Percentiles rank a stretch among this genome's conserved stretches.
phyloP scores from a whole-genome alignment of 2,329 filamentous ascomycete genomes.

The Trematosphaeria pertusa region DNA sequence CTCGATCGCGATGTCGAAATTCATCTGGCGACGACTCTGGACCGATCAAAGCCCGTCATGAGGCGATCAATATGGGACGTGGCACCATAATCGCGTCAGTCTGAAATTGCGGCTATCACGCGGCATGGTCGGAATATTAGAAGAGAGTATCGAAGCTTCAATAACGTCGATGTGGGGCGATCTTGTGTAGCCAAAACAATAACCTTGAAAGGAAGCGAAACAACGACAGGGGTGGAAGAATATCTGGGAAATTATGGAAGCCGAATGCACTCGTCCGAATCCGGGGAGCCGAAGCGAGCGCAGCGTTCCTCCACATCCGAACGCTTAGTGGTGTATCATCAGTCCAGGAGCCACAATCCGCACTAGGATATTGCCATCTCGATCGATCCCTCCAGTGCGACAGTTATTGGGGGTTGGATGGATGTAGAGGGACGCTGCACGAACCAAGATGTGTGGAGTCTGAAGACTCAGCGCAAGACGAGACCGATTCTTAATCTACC shows the following conservation, averaged over 20 bases:
- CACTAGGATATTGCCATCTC: too few species aligned
- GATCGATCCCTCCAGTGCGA: too few species aligned
- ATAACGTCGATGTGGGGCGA: conserved; percentile 1
- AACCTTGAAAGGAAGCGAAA: neutral
- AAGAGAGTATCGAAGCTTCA: conserved; percentile 6
- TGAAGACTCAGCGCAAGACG: too few species aligned
- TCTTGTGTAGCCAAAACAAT: conserved; percentile 5
- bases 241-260: neutral
- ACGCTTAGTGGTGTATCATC: too few species aligned
- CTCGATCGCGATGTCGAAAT: conserved; percentile 6
- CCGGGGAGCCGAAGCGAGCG: neutral
- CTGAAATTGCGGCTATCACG: conserved; percentile 3
- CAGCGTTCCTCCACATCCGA: too few species aligned
- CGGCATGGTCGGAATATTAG: conserved; percentile 7
- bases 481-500: conserved; percentile 27
- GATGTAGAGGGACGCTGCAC: too few species aligned
- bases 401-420: too few species aligned
- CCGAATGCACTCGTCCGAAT: neutral
- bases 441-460: too few species aligned
- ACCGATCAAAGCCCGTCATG: too few species aligned
- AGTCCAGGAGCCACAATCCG: too few species aligned
- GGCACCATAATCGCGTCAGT: conserved; percentile 5
- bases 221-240: conserved; percentile 1
- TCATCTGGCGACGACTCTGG: conserved; percentile 7
- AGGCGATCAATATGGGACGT: too few species aligned